A percentile compares a stretch with the other conserved stretches of the same genome.
Evolutionary conservation across 1,284 basidiomycete species (phyloP).

Genomic region (Cryptococcus depauperatus): DNA sequence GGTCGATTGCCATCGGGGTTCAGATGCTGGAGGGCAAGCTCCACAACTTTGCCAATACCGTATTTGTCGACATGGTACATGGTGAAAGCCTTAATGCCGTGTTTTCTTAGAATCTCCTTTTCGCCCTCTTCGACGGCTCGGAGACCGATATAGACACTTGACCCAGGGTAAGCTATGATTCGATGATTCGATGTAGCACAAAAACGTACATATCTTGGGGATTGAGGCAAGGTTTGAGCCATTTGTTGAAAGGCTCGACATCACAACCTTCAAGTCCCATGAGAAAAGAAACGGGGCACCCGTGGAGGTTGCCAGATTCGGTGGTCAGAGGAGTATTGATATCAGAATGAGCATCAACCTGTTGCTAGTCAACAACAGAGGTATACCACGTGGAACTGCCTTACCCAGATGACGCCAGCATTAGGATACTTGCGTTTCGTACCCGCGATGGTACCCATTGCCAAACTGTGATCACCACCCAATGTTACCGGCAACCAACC

Average conservation of each 20-base stretch:
- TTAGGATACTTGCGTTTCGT: constrained; percentile 51
- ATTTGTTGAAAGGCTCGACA: constrained; percentile 55
- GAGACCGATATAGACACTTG: constrained; percentile 73
- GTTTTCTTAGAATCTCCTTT: constrained; percentile 75
- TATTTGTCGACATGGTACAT: constrained; percentile 99
- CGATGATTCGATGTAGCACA: not conserved
- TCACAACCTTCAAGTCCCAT: constrained; percentile 58
- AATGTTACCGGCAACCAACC: constrained; percentile 82
- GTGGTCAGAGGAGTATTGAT: constrained; percentile 88
- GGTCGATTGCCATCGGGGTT: constrained; percentile 76
- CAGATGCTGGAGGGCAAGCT: constrained; percentile 90
- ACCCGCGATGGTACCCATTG: constrained; percentile 65
- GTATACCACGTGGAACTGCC: constrained; percentile 6
- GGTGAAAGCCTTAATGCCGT: constrained; percentile 86
- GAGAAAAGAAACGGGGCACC: constrained; percentile 95
- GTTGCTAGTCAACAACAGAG: constrained; percentile 1
- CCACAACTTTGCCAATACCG: constrained; percentile 89
- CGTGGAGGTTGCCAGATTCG: constrained; percentile 89
- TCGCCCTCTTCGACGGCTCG: constrained; percentile 89
- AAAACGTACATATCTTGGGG: constrained; percentile 50
- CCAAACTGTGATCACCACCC: constrained; percentile 94
- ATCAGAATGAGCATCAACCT: constrained; percentile 80
- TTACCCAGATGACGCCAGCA: constrained; percentile 75
- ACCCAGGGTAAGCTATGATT: not conserved
- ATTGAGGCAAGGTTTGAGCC: constrained; percentile 69